Conservation (phyloP, 352 stramenopile genomes). For the Phytopythium vexans region DNA sequence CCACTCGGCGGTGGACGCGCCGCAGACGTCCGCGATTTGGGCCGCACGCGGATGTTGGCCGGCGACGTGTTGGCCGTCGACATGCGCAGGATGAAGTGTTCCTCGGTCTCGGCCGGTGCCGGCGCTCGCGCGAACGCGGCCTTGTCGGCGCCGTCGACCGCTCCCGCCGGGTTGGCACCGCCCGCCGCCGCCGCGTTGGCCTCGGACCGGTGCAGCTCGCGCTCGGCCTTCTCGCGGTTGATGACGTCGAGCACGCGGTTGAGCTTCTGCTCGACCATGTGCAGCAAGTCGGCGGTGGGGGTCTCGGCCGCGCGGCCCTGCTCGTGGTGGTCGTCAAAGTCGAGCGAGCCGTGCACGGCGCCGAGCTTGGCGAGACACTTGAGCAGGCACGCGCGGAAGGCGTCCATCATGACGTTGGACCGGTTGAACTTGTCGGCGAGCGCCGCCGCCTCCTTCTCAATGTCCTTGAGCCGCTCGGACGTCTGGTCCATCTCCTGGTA, state of each 20-base stretch:
- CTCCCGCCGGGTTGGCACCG: conserved; percentile 15
- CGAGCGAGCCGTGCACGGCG: conserved; percentile 64
- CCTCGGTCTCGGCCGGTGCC: conserved; percentile 66
- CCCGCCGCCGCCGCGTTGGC: conserved; percentile 22
- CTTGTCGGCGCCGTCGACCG: conserved; percentile 21
- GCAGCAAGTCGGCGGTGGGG: conserved; percentile 63
- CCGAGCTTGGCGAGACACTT: conserved; percentile 77
- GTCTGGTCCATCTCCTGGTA: conserved; percentile 87
- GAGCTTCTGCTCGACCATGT: conserved; percentile 82
- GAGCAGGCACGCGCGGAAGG: conserved; percentile 79
- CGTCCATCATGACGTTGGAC: conserved; percentile 75
- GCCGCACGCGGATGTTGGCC: conserved; percentile 73
- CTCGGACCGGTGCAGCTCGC: conserved; percentile 72
- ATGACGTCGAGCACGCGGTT: conserved; percentile 81
- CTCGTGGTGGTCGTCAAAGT: conserved; percentile 76
- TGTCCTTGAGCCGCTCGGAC: conserved; percentile 77
- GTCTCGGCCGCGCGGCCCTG: conserved; percentile 65
- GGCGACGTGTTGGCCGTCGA: conserved; percentile 62
- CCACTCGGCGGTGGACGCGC: conserved; percentile 12
- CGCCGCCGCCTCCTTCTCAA: conserved; percentile 70
- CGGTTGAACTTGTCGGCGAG: conserved; percentile 73
- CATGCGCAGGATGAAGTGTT: conserved; percentile 84
- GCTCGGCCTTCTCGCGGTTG: conserved; percentile 79
- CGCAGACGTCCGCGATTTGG: conserved; percentile 44
- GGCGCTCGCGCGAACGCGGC: conserved; percentile 47